A percentile compares a stretch with the other conserved stretches of the same genome.
Conservation (phyloP, 2,329 filamentous ascomycete genomes). For the Leptographium galeiforme region DNA sequence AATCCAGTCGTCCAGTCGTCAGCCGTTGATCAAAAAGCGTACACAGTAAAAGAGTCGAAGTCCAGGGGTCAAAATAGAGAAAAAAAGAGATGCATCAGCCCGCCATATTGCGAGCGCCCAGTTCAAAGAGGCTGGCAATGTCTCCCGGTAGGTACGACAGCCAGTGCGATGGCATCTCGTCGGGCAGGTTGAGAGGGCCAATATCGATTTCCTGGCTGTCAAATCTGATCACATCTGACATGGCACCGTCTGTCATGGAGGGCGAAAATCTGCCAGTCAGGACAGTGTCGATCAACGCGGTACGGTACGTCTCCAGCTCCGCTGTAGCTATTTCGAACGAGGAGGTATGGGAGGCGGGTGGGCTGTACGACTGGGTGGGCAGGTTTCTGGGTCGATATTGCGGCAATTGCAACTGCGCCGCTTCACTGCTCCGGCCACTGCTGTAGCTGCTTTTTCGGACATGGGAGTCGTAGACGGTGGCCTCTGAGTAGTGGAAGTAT, state of each 20-base stretch:
- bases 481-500: neutral
- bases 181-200: constrained; percentile 41
- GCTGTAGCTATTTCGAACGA: constrained; percentile 12
- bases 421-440: neutral
- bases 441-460: neutral
- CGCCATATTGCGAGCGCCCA: constrained; percentile 4
- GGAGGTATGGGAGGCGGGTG: constrained; percentile 18
- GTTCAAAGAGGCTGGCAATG: constrained; percentile 43
- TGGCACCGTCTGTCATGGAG: constrained; percentile 18
- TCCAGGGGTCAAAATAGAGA: no score
- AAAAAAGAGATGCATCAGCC: neutral
- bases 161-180: constrained; percentile 59
- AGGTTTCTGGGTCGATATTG: neutral
- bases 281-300: constrained; percentile 14
- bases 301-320: neutral
- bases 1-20: no score
- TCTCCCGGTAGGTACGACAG: constrained; percentile 60
- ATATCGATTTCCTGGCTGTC: constrained; percentile 69
- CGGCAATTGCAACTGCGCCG: neutral
- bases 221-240: constrained; percentile 49
- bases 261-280: constrained; percentile 15
- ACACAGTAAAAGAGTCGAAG: no score
- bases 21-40: no score
- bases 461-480: neutral
- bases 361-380: constrained; percentile 14